phyloP scores from a whole-genome alignment of 257 asterid genomes.

The Solanum pinnatisectum region DNA sequence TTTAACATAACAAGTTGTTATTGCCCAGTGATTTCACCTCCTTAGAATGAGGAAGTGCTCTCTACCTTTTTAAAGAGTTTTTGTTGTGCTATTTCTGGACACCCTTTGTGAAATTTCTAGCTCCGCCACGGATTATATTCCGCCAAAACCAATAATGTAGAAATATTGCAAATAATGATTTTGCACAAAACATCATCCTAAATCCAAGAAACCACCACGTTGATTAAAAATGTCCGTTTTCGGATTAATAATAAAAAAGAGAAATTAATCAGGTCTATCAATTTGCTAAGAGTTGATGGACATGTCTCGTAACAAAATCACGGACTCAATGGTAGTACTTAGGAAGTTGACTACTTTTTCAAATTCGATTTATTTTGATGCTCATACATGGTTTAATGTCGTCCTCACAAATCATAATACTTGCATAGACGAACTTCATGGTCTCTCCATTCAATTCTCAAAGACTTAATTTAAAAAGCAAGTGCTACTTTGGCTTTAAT shows the following conservation, averaged over 20 bases:
- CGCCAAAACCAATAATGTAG: neutral
- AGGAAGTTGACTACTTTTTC: too few relatives aligned
- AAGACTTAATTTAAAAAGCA: slow-evolving; percentile 5
- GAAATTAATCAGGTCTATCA: neutral
- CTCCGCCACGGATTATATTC: neutral
- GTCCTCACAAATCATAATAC: slow-evolving; percentile 21
- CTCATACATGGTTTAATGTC: slow-evolving; percentile 12
- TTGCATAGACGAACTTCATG: slow-evolving; percentile 4
- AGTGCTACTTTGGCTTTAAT: slow-evolving; percentile 8
- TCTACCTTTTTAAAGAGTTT: too few relatives aligned
- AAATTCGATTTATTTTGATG: neutral
- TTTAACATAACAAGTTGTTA: too few relatives aligned
- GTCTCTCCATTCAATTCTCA: neutral
- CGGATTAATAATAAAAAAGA: neutral
- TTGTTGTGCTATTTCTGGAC: too few relatives aligned
- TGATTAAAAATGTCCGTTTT: neutral
- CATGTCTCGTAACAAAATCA: neutral
- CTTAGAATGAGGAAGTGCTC: too few relatives aligned
- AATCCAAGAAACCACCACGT: neutral
- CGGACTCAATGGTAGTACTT: too few relatives aligned
- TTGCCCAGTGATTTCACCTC: too few relatives aligned
- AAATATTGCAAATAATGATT: neutral
- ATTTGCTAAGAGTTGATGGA: slow-evolving; percentile 7
- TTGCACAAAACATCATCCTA: neutral
- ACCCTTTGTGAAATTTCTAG: too few relatives aligned